Evolutionary conservation across 2,329 filamentous ascomycete species (phyloP).

Genomic region (Raffaelea albimanens): DNA sequence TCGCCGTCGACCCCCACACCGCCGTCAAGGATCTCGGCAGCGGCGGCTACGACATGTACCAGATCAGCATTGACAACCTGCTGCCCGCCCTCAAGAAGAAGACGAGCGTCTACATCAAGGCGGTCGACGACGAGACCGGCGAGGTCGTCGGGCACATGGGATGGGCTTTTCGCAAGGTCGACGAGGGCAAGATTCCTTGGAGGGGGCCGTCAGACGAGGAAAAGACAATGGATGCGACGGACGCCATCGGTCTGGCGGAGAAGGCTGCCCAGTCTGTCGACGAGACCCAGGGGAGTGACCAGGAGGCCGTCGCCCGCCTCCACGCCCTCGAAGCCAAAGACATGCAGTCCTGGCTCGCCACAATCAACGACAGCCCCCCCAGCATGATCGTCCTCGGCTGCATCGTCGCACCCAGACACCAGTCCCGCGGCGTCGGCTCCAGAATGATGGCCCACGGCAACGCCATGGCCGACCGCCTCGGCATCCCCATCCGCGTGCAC

Average conservation of each 20-base stretch:
- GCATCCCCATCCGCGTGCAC: too few species aligned
- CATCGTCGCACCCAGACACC: slow-evolving; percentile 50
- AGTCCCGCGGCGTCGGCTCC: slow-evolving; percentile 52
- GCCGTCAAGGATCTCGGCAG: slow-evolving; percentile 68
- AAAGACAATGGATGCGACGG: too few species aligned
- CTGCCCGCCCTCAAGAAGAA: slow-evolving; percentile 76
- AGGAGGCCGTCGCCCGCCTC: slow-evolving; percentile 70
- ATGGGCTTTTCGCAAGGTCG: too few species aligned
- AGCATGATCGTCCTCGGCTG: slow-evolving; percentile 53
- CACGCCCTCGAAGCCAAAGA: slow-evolving; percentile 76
- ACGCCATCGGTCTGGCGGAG: too few species aligned
- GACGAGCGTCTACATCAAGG: slow-evolving; percentile 25
- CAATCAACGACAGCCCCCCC: slow-evolving; percentile 65
- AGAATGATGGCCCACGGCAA: too few species aligned
- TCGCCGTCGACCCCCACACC: slow-evolving; percentile 67
- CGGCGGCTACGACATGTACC: slow-evolving; percentile 81
- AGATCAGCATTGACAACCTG: slow-evolving; percentile 75
- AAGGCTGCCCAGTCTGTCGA: too few species aligned
- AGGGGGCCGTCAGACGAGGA: too few species aligned
- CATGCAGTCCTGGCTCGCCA: slow-evolving; percentile 90
- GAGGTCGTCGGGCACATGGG: too few species aligned
- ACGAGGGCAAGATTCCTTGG: too few species aligned
- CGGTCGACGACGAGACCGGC: slow-evolving; percentile 44
- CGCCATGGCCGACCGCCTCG: too few species aligned
- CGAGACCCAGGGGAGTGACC: too few species aligned